These are phyloP conservation scores for Tulasnella sp. DNA, from an alignment of 768 basidiomycete species.

Conservation along the genomic window DNA sequence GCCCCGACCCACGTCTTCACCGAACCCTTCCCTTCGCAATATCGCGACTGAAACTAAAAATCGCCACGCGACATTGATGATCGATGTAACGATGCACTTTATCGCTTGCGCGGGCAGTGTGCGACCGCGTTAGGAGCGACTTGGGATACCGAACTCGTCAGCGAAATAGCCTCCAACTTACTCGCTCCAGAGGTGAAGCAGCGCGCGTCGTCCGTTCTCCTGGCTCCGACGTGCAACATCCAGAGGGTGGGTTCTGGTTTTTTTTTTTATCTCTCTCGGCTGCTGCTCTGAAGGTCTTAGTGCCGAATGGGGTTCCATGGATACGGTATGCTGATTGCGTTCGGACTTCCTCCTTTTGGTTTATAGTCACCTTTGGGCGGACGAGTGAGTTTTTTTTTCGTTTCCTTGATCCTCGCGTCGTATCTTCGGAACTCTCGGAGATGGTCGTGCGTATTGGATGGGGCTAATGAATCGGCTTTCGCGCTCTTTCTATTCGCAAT, in stretches of 20 bases:
- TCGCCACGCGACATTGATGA: neutral
- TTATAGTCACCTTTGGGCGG: conserved; percentile 33
- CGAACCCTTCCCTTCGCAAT: neutral
- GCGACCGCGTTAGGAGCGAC: conserved; percentile 43
- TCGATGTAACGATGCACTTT: neutral
- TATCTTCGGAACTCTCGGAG: too few species aligned
- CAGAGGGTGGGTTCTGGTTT: conserved; percentile 42
- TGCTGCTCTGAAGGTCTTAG: too few species aligned
- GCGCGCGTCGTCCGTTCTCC: conserved; percentile 57
- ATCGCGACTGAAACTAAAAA: neutral
- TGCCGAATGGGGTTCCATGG: too few species aligned
- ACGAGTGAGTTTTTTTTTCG: conserved; percentile 26
- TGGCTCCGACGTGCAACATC: conserved; percentile 74
- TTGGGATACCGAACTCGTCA: conserved; percentile 60
- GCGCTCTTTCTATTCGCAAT: neutral
- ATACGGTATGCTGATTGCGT: neutral
- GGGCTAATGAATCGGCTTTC: neutral
- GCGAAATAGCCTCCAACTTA: conserved; percentile 49
- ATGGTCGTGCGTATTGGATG: conserved; percentile 60
- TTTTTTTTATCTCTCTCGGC: too few species aligned
- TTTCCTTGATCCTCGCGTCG: too few species aligned
- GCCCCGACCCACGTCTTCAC: neutral
- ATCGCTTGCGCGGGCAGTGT: conserved; percentile 45
- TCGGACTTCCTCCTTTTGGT: neutral
- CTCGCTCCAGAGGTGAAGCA: conserved; percentile 61